Percentiles rank a stretch among this genome's conserved stretches.
phyloP scores from a whole-genome alignment of 108 stramenopile genomes.

The Epipyxis sp. region DNA sequence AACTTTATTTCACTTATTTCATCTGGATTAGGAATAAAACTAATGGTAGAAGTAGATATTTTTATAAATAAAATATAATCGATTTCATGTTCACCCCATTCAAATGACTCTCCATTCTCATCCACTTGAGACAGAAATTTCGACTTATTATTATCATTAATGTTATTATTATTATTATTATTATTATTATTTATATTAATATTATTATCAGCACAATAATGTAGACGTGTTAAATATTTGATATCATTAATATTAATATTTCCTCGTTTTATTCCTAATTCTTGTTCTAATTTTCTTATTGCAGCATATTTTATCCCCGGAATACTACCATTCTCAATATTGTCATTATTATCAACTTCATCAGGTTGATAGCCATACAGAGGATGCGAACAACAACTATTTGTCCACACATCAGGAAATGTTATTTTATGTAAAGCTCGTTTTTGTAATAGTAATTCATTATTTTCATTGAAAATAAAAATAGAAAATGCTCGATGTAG shows the following conservation, averaged over 20 bases:
- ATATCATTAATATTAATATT: constrained; percentile 36
- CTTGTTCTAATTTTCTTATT: constrained; percentile 55
- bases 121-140: too few species aligned
- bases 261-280: constrained; percentile 46
- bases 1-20: constrained; percentile 78
- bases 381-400: constrained; percentile 50
- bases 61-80: constrained; percentile 59
- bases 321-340: constrained; percentile 33
- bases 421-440: constrained; percentile 51
- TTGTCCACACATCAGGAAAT: constrained; percentile 55
- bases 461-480: constrained; percentile 46
- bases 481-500: constrained; percentile 60
- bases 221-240: constrained; percentile 45
- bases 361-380: neutral
- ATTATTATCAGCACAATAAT: neutral
- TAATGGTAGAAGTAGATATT: constrained; percentile 60
- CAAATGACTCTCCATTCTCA: neutral
- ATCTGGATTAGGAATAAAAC: constrained; percentile 75
- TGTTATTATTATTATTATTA: too few species aligned
- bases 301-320: constrained; percentile 48
- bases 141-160: too few species aligned
- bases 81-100: constrained; percentile 55
- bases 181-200: constrained; percentile 41
- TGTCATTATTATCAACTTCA: constrained; percentile 33
- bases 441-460: constrained; percentile 50